A percentile compares a stretch with the other conserved stretches of the same genome.
These are phyloP conservation scores for Monilinia polystroma DNA, from an alignment of 2,329 filamentous ascomycete species.

Conservation along the genomic window DNA sequence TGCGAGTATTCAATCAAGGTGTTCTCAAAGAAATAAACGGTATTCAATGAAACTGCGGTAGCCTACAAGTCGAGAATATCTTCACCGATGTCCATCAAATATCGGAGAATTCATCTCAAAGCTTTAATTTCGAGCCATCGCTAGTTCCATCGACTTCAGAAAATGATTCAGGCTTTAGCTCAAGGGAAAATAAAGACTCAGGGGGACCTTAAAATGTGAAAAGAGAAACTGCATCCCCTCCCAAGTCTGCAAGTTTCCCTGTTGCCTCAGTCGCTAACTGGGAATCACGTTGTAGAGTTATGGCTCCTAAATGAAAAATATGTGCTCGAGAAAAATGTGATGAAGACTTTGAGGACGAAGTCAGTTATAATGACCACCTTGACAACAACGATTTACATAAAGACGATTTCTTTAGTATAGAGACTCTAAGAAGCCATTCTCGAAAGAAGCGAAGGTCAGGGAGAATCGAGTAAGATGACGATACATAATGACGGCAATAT, in stretches of 20 bases:
- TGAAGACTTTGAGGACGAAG: no score
- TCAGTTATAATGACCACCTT: no score
- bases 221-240: background rate
- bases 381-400: no score
- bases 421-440: no score
- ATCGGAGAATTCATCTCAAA: constrained; percentile 4
- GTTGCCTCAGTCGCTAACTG: background rate
- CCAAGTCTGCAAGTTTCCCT: no score
- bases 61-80: background rate
- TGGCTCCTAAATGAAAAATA: no score
- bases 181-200: background rate
- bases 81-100: constrained; percentile 1
- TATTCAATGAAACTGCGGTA: background rate
- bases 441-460: no score
- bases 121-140: background rate
- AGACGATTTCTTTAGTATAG: no score
- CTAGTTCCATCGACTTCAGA: background rate
- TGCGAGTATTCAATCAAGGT: background rate
- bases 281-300: no score
- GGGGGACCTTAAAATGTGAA: background rate
- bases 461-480: no score
- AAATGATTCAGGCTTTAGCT: background rate
- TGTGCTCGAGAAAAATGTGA: no score
- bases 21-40: background rate
- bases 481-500: no score